phyloP scores from a whole-genome alignment of 352 stramenopile species.

The Albugo candida region DNA sequence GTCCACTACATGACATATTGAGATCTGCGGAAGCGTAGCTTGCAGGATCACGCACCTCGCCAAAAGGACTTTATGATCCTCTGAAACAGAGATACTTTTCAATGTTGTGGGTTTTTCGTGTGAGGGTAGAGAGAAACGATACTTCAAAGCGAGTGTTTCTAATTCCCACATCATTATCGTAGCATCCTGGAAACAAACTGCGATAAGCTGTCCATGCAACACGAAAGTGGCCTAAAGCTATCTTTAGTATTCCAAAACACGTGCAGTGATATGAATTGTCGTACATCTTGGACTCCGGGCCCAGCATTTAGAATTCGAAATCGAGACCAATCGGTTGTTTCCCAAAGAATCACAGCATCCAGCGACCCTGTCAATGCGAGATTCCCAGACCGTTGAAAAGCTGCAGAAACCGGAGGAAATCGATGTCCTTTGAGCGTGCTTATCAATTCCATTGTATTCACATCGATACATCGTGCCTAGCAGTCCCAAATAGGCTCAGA shows the following conservation, averaged over 20 bases:
- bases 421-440: constrained; percentile 57
- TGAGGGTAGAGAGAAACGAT: constrained; percentile 44
- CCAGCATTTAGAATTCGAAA: constrained; percentile 64
- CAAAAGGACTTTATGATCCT: constrained; percentile 55
- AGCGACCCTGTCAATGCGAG: constrained; percentile 55
- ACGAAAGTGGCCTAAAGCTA: constrained; percentile 31
- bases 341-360: constrained; percentile 68
- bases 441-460: constrained; percentile 47
- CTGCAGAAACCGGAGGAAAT: constrained; percentile 24
- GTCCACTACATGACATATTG: constrained; percentile 18
- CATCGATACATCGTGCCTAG: constrained; percentile 49
- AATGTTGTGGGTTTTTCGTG: constrained; percentile 37
- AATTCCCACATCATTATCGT: constrained; percentile 79
- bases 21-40: neutral
- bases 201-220: constrained; percentile 31
- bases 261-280: neutral
- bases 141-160: constrained; percentile 43
- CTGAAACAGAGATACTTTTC: constrained; percentile 46
- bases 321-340: constrained; percentile 66
- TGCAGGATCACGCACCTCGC: constrained; percentile 23
- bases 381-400: constrained; percentile 50
- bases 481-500: neutral
- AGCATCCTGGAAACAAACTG: constrained; percentile 64
- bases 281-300: constrained; percentile 29
- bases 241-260: neutral